Evolutionary conservation across 2,329 filamentous ascomycete species (phyloP).

Genomic region (Gaeumannomyces sp.): DNA sequence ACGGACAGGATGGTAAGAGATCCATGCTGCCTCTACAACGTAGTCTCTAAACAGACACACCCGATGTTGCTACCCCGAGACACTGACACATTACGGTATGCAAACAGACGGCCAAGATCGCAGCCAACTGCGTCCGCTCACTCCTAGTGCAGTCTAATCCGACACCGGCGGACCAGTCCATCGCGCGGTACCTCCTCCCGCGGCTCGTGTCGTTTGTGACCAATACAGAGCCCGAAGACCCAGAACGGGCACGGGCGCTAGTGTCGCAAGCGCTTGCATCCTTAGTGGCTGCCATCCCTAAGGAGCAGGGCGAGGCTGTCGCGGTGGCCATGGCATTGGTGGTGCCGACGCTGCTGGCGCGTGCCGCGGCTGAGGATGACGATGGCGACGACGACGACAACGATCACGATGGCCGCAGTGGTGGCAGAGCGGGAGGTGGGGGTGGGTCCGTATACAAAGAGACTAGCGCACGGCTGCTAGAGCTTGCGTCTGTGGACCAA

Average conservation of each 20-base stretch:
- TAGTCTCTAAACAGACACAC: too few relatives aligned
- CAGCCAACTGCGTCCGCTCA: slow-evolving; percentile 82
- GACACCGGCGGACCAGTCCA: slow-evolving; percentile 61
- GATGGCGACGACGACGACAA: slow-evolving; percentile 33
- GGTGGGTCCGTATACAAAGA: slow-evolving; percentile 53
- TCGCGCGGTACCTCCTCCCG: slow-evolving; percentile 69
- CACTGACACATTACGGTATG: not conserved
- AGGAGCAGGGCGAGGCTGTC: slow-evolving; percentile 33
- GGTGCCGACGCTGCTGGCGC: slow-evolving; percentile 67
- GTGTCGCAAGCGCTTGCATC: slow-evolving; percentile 69
- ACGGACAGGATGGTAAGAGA: slow-evolving; percentile 61
- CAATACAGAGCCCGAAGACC: slow-evolving; percentile 65
- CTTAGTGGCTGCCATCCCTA: slow-evolving; percentile 46
- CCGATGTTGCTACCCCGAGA: not conserved
- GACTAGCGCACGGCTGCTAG: slow-evolving; percentile 69
- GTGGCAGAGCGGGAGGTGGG: slow-evolving; percentile 35
- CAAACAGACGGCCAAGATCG: slow-evolving; percentile 71
- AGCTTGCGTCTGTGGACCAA: slow-evolving; percentile 73
- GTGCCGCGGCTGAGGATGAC: slow-evolving; percentile 50
- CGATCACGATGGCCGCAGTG: not conserved
- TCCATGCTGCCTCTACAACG: not conserved
- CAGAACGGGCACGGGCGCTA: slow-evolving; percentile 65
- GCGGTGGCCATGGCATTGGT: slow-evolving; percentile 66
- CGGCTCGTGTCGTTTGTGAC: slow-evolving; percentile 70
- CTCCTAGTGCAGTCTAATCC: slow-evolving; percentile 63